These are phyloP conservation scores for Mycena amicta DNA, from an alignment of 768 basidiomycete species.

Conservation along the genomic window DNA sequence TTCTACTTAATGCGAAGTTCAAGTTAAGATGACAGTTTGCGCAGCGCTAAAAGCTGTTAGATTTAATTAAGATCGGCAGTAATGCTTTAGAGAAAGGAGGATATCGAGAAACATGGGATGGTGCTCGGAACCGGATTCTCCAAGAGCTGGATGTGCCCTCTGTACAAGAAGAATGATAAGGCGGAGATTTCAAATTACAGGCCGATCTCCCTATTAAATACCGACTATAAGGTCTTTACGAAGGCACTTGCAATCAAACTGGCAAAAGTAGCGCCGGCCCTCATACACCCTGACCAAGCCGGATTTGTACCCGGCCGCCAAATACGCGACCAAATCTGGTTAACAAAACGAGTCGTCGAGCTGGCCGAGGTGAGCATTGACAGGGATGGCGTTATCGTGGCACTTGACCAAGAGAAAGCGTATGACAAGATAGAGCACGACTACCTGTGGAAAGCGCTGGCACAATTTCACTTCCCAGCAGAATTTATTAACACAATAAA, in stretches of 20 bases:
- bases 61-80: too few species aligned
- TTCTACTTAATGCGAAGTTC: too few species aligned
- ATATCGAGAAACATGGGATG: neutral
- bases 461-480: neutral
- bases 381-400: constrained; percentile 5
- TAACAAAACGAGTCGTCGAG: constrained; percentile 13
- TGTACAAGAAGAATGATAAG: neutral
- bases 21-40: too few species aligned
- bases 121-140: neutral
- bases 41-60: too few species aligned
- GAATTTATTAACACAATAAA: constrained; percentile 16
- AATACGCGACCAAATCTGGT: constrained; percentile 25
- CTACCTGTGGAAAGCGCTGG: neutral
- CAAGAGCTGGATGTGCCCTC: neutral
- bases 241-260: neutral
- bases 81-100: too few species aligned
- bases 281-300: neutral
- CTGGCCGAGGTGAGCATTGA: constrained; percentile 4
- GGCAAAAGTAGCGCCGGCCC: neutral
- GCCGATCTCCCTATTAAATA: neutral
- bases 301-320: constrained; percentile 25
- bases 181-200: neutral
- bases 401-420: too few species aligned
- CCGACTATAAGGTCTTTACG: neutral
- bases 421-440: too few species aligned